phyloP scores from a whole-genome alignment of 306 rosid species.

The Trifolium subterraneum region DNA sequence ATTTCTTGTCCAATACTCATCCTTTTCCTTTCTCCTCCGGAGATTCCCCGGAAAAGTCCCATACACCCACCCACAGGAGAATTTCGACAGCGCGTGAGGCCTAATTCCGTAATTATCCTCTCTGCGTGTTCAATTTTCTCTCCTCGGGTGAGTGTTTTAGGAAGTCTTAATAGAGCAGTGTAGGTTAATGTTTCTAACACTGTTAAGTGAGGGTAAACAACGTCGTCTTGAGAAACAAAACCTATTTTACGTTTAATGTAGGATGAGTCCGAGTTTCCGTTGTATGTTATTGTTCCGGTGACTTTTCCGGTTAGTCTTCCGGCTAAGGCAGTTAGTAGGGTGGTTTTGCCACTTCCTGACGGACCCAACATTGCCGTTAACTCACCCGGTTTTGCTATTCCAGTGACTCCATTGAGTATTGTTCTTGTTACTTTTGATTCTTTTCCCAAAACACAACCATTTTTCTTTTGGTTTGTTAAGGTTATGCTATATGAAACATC shows the following conservation, averaged over 20 bases:
- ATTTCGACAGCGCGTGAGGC: slow-evolving; percentile 65
- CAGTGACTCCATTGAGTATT: slow-evolving; percentile 64
- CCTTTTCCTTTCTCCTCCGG: slow-evolving; percentile 87
- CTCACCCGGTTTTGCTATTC: slow-evolving; percentile 76
- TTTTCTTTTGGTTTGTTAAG: slow-evolving; percentile 35
- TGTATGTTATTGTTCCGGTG: slow-evolving; percentile 75
- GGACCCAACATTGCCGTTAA: slow-evolving; percentile 89
- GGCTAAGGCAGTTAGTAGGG: slow-evolving; percentile 70
- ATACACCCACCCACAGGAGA: slow-evolving; percentile 64
- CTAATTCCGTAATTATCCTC: slow-evolving; percentile 62
- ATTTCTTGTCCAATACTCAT: slow-evolving; percentile 90
- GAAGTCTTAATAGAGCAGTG: slow-evolving; percentile 70
- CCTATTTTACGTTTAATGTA: slow-evolving; percentile 68
- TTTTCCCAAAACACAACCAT: slow-evolving; percentile 43
- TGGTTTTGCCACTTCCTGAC: slow-evolving; percentile 92
- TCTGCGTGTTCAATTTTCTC: slow-evolving; percentile 71
- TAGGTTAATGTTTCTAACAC: slow-evolving; percentile 74
- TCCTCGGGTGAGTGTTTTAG: slow-evolving; percentile 53
- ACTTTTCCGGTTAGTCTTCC: slow-evolving; percentile 68
- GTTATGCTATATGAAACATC: slow-evolving; percentile 66
- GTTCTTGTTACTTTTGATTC: slow-evolving; percentile 53
- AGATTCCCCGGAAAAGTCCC: slow-evolving; percentile 66
- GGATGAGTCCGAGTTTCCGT: slow-evolving; percentile 57
- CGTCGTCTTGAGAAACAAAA: slow-evolving; percentile 81
- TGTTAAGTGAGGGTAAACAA: slow-evolving; percentile 80